Percentiles rank a stretch among this genome's conserved stretches.
These are phyloP conservation scores for Fusarium concolor DNA, from an alignment of 2,329 filamentous ascomycete species.

Conservation along the genomic window DNA sequence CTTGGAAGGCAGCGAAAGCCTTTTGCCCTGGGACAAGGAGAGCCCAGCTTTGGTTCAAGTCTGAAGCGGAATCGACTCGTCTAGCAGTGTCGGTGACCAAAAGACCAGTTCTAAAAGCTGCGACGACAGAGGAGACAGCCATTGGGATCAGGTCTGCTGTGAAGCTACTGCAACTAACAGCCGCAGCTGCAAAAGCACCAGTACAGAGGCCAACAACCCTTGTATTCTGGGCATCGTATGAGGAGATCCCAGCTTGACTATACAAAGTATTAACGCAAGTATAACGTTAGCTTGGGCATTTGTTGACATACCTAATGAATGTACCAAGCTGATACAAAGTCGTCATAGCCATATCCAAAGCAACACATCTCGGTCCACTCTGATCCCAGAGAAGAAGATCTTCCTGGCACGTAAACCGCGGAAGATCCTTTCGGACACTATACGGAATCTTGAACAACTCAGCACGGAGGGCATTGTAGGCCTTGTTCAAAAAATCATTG, in stretches of 20 bases:
- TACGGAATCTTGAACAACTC: conserved; percentile 32
- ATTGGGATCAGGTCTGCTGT: conserved; percentile 33
- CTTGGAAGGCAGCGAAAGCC: conserved; percentile 4
- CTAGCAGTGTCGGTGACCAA: conserved; percentile 28
- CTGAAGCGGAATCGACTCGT: conserved; percentile 12
- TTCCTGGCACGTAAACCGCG: conserved; percentile 35
- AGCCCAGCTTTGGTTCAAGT: conserved; percentile 34
- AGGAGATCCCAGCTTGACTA: conserved; percentile 26
- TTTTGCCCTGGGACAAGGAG: conserved; percentile 29
- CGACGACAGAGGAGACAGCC: conserved; percentile 28
- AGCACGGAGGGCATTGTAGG: conserved; percentile 30
- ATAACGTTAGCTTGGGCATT: rapidly evolving
- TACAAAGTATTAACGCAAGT: rapidly evolving
- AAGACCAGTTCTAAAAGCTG: conserved; percentile 34
- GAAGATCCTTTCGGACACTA: conserved; percentile 31
- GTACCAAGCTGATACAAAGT: conserved; percentile 36
- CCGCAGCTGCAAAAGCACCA: conserved; percentile 37
- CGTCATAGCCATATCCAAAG: conserved; percentile 39
- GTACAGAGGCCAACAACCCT: conserved; percentile 38
- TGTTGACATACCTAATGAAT: conserved; percentile 18
- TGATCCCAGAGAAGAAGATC: conserved; percentile 37
- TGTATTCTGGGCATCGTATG: conserved; percentile 32
- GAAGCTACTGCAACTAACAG: conserved; percentile 37
- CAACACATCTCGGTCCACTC: conserved; percentile 32
- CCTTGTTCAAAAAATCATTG: conserved; percentile 33